These are phyloP conservation scores for Pseudohyphozyma bogoriensis DNA, from an alignment of 768 basidiomycete genomes.

Conservation along the genomic window DNA sequence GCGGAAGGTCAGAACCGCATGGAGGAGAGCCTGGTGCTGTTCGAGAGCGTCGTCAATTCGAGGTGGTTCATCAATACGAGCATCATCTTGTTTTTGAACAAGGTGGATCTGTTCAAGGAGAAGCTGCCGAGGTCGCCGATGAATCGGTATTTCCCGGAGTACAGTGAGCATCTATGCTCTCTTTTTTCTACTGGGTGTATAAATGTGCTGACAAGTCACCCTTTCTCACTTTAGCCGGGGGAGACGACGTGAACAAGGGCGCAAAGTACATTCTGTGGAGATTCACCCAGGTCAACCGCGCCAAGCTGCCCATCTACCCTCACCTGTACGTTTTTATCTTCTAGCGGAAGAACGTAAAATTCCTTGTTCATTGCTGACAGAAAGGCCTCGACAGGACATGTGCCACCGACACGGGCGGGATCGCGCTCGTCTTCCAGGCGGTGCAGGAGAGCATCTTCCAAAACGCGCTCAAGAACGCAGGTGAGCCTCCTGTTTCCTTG, in stretches of 20 bases:
- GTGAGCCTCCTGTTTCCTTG: too few relatives aligned
- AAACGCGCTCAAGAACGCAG: slow-evolving; percentile 74
- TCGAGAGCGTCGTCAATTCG: slow-evolving; percentile 69
- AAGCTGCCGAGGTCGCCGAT: slow-evolving; percentile 54
- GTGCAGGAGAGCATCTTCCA: slow-evolving; percentile 86
- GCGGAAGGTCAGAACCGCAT: slow-evolving; percentile 59
- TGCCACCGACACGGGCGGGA: slow-evolving; percentile 36
- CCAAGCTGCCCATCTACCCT: slow-evolving; percentile 64
- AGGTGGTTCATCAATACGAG: slow-evolving; percentile 55
- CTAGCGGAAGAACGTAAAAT: slow-evolving; percentile 50
- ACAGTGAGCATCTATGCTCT: too few relatives aligned
- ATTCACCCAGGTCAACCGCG: slow-evolving; percentile 68
- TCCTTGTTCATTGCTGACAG: too few relatives aligned
- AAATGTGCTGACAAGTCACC: not conserved
- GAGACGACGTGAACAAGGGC: slow-evolving; percentile 43
- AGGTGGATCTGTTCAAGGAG: slow-evolving; percentile 66
- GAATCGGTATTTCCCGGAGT: slow-evolving; percentile 45
- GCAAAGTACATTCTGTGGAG: slow-evolving; percentile 68
- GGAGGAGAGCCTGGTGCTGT: slow-evolving; percentile 63
- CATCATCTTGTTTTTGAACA: slow-evolving; percentile 61
- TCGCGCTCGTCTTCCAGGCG: slow-evolving; percentile 64
- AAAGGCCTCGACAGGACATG: not conserved
- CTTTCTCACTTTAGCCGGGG: slow-evolving; percentile 27
- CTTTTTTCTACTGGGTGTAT: not conserved
- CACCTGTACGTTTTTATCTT: too few relatives aligned